Conservation (phyloP, 2,329 filamentous ascomycete genomes). For the Herpotrichia juniperi region DNA sequence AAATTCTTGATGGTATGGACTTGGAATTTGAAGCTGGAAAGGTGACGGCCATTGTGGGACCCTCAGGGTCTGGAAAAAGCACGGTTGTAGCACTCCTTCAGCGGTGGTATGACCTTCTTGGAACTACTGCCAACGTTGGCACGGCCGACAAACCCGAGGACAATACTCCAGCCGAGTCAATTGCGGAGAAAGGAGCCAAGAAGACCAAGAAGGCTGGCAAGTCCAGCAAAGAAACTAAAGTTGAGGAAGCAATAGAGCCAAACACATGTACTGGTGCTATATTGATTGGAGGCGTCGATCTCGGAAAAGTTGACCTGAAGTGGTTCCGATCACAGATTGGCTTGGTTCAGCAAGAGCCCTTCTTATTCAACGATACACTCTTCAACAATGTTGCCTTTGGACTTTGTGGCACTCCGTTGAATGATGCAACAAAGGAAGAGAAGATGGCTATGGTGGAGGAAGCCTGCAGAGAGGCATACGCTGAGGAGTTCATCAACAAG, state of each 20-base stretch:
- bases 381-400: conserved; percentile 49
- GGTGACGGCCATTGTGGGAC: conserved; percentile 75
- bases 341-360: conserved; percentile 49
- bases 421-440: conserved; percentile 59
- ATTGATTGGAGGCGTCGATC: conserved; percentile 31
- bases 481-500: conserved; percentile 45
- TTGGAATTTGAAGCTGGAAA: conserved; percentile 68
- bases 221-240: conserved; percentile 18
- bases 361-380: conserved; percentile 48
- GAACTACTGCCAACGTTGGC: conserved; percentile 3
- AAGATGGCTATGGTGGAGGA: conserved; percentile 59
- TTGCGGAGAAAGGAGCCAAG: conserved; percentile 7
- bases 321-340: conserved; percentile 56
- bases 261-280: conserved; percentile 42
- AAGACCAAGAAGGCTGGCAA: conserved; percentile 18
- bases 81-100: conserved; percentile 63
- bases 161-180: background rate
- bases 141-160: conserved; percentile 7
- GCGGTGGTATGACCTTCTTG: conserved; percentile 66
- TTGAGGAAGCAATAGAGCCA: conserved; percentile 24
- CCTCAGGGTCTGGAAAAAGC: conserved; percentile 75
- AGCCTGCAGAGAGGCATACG: conserved; percentile 47
- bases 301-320: conserved; percentile 42
- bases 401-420: conserved; percentile 51
- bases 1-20: conserved; percentile 66